phyloP scores from a whole-genome alignment of 768 basidiomycete species.

The Cubamyces lactineus region DNA sequence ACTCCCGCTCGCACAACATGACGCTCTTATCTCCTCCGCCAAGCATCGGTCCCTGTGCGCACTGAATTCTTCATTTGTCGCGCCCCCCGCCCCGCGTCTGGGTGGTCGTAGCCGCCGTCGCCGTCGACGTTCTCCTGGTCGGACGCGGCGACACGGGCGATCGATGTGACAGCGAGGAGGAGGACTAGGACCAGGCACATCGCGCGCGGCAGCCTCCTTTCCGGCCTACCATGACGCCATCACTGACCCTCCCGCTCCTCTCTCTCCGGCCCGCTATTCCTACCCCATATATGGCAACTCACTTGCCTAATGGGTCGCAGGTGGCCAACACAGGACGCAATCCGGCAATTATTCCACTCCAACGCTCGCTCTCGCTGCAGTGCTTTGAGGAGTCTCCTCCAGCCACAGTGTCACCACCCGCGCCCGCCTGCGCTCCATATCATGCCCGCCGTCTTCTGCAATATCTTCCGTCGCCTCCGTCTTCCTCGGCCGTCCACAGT shows the following conservation, averaged over 20 bases:
- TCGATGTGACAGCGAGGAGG: too few species aligned
- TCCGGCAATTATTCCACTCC: neutral
- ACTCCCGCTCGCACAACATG: neutral
- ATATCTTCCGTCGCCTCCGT: too few species aligned
- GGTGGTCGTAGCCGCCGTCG: too few species aligned
- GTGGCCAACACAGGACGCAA: neutral
- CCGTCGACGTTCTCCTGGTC: too few species aligned
- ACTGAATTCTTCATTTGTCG: neutral
- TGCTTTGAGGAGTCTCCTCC: neutral
- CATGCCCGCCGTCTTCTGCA: neutral
- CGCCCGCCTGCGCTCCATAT: neutral
- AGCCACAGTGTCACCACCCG: conserved; percentile 6
- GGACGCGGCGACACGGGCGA: neutral
- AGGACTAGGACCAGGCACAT: conserved; percentile 8
- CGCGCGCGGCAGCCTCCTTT: conserved; percentile 6
- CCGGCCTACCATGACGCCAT: conserved; percentile 18
- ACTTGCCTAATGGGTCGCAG: conserved; percentile 2
- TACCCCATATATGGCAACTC: conserved; percentile 1
- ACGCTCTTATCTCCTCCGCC: neutral
- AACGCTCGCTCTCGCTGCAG: neutral
- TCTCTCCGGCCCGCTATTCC: conserved; percentile 8
- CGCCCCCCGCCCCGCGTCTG: neutral
- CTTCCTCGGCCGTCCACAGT: neutral
- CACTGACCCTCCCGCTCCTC: neutral
- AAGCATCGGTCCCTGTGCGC: conserved; percentile 5